Percentiles rank a stretch among this genome's conserved stretches.
Evolutionary conservation across 2,329 filamentous ascomycete species (phyloP).

Genomic region (Fragosphaeria purpurea): DNA sequence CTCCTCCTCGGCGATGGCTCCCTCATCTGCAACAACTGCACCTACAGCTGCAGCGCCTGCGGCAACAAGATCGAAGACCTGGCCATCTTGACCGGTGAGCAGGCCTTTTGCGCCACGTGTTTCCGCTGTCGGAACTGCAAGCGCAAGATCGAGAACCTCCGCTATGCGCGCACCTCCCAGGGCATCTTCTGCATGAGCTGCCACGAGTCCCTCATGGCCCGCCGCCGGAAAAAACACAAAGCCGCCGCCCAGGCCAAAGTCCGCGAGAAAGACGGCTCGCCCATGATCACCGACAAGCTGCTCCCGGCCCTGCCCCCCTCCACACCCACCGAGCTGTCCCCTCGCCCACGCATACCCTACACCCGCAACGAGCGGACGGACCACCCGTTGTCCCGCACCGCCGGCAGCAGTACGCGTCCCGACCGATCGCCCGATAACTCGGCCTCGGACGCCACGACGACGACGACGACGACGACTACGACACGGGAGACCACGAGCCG

Average conservation of each 20-base stretch:
- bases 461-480: conserved; percentile 23
- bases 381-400: no score
- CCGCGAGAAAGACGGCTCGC: conserved; percentile 52
- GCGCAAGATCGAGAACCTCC: conserved; percentile 94
- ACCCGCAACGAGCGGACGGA: conserved; percentile 45
- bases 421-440: conserved; percentile 44
- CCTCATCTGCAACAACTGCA: conserved; percentile 98
- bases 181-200: conserved; percentile 99
- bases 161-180: conserved; percentile 94
- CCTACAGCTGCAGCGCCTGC: conserved; percentile 95
- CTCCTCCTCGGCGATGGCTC: conserved; percentile 95
- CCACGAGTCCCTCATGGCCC: conserved; percentile 91
- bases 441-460: conserved; percentile 26
- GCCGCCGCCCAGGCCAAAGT: conserved; percentile 50
- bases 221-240: conserved; percentile 78
- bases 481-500: no score
- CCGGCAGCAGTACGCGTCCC: conserved; percentile 41
- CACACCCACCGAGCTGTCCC: conserved; percentile 60
- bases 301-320: conserved; percentile 78
- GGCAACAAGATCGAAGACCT: conserved; percentile 97
- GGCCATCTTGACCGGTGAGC: conserved; percentile 92
- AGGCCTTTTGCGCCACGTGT: conserved; percentile 94
- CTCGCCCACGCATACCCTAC: conserved; percentile 39
- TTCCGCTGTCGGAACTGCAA: conserved; percentile 98
- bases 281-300: conserved; percentile 78